Evolutionary conservation across 2,329 filamentous ascomycete genomes (phyloP), one percentile per base, ranked within the genome.

Genomic region (Verticillium zaregamsianum): DNA sequence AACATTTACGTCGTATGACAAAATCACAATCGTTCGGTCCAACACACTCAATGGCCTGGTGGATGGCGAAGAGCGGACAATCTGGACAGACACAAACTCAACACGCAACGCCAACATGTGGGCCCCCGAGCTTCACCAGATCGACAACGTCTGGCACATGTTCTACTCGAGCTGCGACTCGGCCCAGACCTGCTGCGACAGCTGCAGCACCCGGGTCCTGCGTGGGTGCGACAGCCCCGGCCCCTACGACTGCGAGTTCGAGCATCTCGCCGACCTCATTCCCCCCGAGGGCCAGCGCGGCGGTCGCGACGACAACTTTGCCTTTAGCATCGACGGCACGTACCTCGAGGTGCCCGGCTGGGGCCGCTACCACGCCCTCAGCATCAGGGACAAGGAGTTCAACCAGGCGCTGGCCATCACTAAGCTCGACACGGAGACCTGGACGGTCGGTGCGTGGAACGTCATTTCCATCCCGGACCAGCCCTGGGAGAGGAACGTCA

Each of bases 61-160:
- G 28, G 56, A 61, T 25, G 59, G 59, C 39, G 59, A 61, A 15
- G 23, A 61, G 56, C 55, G 56, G 11, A 61, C 59, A 3, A 35
- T 61, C 37, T 61, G 59, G 59, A 61, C 59, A 7, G 59, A 61
- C 55, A 39, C 39, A 1, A 61, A 61, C 40, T 35, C 55, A 8
- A 61, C 59, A n/a, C 59, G 59, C 40, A 61, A 52, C 12, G 59
- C 59, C 59, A 61, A 61, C 31, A 61, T 61, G 64, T 66, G 65
- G 65, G 65, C 65, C 0, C 65, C 65, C 1, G 65, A 66, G 52
- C 63, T 66, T 3, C 65, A 66, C 31, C 64, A 63, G n/a, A 66
- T 66, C 37, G 65, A 66, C 28, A 59, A 61, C 20, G 57, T 56
- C 31, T 66, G 65, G 65, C 62, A 66, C 33, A 66, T 66, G 54